Evolutionary conservation across 495 filamentous ascomycete genomes (phyloP), one percentile per base, ranked within the genome.

Genomic region (Tetracladium setigerum): DNA sequence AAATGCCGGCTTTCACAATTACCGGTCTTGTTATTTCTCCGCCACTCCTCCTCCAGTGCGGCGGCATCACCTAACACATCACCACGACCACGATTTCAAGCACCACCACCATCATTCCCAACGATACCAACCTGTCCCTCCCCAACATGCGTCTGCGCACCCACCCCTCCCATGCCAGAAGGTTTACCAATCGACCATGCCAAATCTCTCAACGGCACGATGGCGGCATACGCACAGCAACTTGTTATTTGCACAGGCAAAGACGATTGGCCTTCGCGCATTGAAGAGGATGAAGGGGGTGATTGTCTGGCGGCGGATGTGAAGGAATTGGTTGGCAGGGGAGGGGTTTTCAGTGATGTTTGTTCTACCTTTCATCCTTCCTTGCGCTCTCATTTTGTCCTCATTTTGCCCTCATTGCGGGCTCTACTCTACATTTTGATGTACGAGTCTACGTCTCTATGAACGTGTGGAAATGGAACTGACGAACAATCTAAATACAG

Each of bases 231-330:
- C 61, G 72, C 79, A 14, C 80, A 89, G 52, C 90, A 97, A 45
- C 72, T 96, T 4, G 61, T 98, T 2, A 70, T 96, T 13, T 86
- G 79, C 47, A 95, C 90, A 0, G 88, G 87, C 7, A 75, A 79
- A 47, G 57, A 69, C 16, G 86, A 96, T 62, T 98, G 92, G 92
- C 73, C 73, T 14, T 89, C 61, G 69, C 83, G 62, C 61, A 95
- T 74, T 45, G 74, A 77, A 46, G 71, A 72, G 15, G 70, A 72
- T 33, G 67, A 73, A 45, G 56, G 61, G 39, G 72, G 67, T 14
- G 70, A 73, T n/a, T 79, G 80, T 50, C 66, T 95, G 8, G 86
- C 82, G 1, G 77, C 82, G 40, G 77, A 79, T 34, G 58, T 96
- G 50, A 91, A 84, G 62, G 65, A 67, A 24, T 56, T 89, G 18